phyloP scores from a whole-genome alignment of 495 filamentous ascomycete species.

The Penicillium pulvis region DNA sequence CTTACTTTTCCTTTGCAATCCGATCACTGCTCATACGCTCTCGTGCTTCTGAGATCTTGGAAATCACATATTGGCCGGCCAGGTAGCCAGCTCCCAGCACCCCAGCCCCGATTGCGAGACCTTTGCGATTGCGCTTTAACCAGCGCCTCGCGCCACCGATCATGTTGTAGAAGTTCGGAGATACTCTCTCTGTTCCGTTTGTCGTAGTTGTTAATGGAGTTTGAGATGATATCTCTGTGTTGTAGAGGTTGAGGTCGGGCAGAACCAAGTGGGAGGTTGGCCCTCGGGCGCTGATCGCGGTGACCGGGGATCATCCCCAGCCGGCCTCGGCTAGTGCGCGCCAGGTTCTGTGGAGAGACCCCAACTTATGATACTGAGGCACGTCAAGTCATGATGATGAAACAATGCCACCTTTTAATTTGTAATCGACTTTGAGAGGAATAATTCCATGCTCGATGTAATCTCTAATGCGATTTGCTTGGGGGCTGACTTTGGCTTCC shows the following conservation, averaged over 20 bases:
- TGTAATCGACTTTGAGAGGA: neutral
- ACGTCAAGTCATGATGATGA: slow-evolving; percentile 3
- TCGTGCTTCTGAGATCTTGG: slow-evolving; percentile 86
- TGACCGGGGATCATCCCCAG: slow-evolving; percentile 15
- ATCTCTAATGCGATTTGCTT: neutral
- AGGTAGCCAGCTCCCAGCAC: slow-evolving; percentile 89
- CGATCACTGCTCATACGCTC: slow-evolving; percentile 95
- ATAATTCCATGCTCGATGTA: neutral
- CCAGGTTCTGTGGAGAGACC: neutral
- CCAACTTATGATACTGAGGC: neutral
- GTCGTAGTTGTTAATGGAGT: neutral
- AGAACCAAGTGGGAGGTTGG: slow-evolving; percentile 16
- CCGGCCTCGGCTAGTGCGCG: slow-evolving; percentile 41
- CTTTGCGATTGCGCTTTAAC: slow-evolving; percentile 88
- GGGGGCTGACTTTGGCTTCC: neutral
- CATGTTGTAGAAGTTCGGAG: slow-evolving; percentile 55
- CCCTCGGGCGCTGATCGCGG: slow-evolving; percentile 26
- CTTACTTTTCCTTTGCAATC: slow-evolving; percentile 93
- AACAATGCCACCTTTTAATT: neutral
- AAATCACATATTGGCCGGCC: slow-evolving; percentile 86
- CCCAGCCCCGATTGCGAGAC: slow-evolving; percentile 82
- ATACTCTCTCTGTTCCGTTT: slow-evolving; percentile 13
- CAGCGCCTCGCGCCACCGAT: slow-evolving; percentile 81
- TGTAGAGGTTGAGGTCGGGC: slow-evolving; percentile 12
- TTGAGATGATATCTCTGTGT: neutral